Base-by-base conservation (phyloP, 257 asterid species). In the Handroanthus guayacan region DNA sequence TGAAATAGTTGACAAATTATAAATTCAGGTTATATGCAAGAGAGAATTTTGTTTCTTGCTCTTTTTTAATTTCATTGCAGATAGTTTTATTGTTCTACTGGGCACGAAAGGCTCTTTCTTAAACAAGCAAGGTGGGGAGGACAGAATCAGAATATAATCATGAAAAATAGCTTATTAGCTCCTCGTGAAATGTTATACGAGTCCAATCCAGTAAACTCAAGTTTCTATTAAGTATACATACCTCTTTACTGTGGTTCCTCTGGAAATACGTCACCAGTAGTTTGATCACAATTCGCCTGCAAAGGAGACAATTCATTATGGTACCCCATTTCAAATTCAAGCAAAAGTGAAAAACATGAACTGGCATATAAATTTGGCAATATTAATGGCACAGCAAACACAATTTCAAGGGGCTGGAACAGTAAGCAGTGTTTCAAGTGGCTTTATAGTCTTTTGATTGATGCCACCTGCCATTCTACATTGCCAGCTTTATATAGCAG, bases 221-320 rank as follows among this genome's bases (percentile, higher is more conserved):
- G 50, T 52, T 37, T 70, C 68, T 56, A 61, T 37, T 68, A 57
- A 81, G 62, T 20, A 71, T 2, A 10, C 75, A 34, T 73, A 95
- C 99, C 98, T 95, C 98, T 87, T 89, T 93, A 89, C 97, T 95
- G 86, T 95, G 97, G 84, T 93, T 93, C 85, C 93, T 89, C 89
- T 93, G 98, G 82, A 95, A 95, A 84, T 93, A 95, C 4, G 99
- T 95, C 86, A 88, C 97, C 80, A 93, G 85, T 84, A 95, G 84
- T 77, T 95, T 95, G 82, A 95, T 91, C 82, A 95, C 99, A 67
- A 93, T 95, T 80, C 97, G 98, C 96, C 98, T 95, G 96, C 82
- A 78, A 72, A 83, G 68, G 66, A 62, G 68, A 62, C 56, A 62
- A 67, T 11, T 44, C 61, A 47, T 41, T 62, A 65, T 41, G 71